phyloP scores from a whole-genome alignment of 768 basidiomycete species.

The Basidioascus undulatus region DNA sequence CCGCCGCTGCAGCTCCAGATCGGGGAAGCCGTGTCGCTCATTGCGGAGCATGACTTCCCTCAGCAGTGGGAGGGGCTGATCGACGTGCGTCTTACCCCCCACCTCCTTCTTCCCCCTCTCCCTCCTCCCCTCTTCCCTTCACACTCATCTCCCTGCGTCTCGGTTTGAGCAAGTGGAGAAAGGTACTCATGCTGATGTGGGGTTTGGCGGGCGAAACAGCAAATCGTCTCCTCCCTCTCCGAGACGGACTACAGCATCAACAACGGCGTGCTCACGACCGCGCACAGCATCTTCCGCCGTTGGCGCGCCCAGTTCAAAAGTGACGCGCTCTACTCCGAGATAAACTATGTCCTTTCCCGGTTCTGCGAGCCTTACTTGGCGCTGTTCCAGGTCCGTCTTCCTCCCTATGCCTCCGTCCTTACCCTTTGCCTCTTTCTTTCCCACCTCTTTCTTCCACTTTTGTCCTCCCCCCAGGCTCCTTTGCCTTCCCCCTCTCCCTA shows the following conservation, averaged over 20 bases:
- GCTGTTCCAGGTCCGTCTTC: slow-evolving; percentile 38
- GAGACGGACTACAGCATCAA: slow-evolving; percentile 60
- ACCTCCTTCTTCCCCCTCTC: background rate
- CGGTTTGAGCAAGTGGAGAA: no score
- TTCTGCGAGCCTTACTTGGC: slow-evolving; percentile 67
- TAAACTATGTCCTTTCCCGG: slow-evolving; percentile 65
- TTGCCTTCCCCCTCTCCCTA: slow-evolving; percentile 12
- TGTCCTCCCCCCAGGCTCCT: background rate
- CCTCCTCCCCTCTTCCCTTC: background rate
- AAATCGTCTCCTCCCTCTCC: slow-evolving; percentile 67
- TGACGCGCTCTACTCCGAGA: slow-evolving; percentile 63
- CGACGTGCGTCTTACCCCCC: slow-evolving; percentile 35
- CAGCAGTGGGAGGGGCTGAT: slow-evolving; percentile 65
- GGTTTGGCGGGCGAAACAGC: slow-evolving; percentile 30
- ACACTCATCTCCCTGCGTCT: no score
- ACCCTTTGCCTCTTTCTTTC: background rate
- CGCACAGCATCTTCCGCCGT: slow-evolving; percentile 80
- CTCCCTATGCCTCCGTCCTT: background rate
- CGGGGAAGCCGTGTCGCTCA: slow-evolving; percentile 74
- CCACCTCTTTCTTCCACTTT: background rate
- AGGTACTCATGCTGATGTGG: background rate
- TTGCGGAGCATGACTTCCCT: slow-evolving; percentile 83
- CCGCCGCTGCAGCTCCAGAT: slow-evolving; percentile 38
- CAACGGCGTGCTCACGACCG: slow-evolving; percentile 72
- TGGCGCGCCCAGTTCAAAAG: slow-evolving; percentile 83